Base-by-base conservation (phyloP, 164 flowering plant species). In the Nymphaea thermarum region DNA sequence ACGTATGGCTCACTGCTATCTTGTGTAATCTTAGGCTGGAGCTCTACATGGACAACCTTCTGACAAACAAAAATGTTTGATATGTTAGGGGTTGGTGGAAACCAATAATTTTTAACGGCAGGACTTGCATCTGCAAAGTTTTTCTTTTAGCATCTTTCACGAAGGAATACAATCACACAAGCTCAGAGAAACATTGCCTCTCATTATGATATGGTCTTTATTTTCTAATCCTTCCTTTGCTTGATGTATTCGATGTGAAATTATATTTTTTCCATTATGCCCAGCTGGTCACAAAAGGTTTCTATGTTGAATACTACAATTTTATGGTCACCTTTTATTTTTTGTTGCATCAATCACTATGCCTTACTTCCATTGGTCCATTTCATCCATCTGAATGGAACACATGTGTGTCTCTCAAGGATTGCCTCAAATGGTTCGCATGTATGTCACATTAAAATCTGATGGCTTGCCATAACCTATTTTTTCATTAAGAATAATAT, bases 1-100 rank as follows among this genome's bases (percentile, higher is more conserved):
- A 60, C 10, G 57, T n/a, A 5, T 60, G 5, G 5, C 12, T 51
- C 14, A 51, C 14, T 43, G 12, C 15, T 55, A 42, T 44, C 14
- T 25, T 11, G 41, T 44, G 43, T 44, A 7, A 36, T 15, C 57
- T 5, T 25, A 25, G n/a, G n/a, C n/a, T n/a, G n/a, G n/a, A n/a
- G n/a, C 14, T 51, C 57, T 4, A 15, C 57, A 5, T 51, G 57
- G 14, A 25, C 36, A 51, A 15, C 57, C 57, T 51, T 51, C 14
- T 51, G 12, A 51, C 14, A 15, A 51, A 51, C 14, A 8, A 15
- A 51, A 15, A 51, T 18, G 62, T 43, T 42, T 66, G 65, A n/a
- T 80, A 36, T 25, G 36, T 0, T 71, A 91, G 98, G 85, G 97
- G 98, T 47, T 94, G 96, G 96, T 94, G 99, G 97, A 91, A 95